Evolutionary conservation across 2,329 filamentous ascomycete genomes (phyloP).

Genomic region (Trichoderma semiorbis): DNA sequence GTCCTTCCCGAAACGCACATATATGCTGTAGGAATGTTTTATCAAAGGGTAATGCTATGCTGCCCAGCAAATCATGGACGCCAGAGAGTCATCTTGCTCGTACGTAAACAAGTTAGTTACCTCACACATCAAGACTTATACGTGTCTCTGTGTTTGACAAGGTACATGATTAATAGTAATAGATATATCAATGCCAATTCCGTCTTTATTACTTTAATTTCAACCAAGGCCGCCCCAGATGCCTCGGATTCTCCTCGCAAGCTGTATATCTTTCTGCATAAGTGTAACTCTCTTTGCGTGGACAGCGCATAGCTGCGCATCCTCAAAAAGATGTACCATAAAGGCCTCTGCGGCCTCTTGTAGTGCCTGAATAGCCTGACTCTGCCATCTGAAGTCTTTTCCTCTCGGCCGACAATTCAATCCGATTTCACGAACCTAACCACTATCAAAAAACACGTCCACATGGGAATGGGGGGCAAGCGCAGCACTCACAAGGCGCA

Average conservation of each 20-base stretch:
- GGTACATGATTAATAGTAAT: neutral
- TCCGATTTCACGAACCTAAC: slow-evolving; percentile 62
- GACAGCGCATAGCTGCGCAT: slow-evolving; percentile 82
- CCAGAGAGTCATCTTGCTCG: neutral
- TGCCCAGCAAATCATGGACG: neutral
- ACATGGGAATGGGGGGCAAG: neutral
- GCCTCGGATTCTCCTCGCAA: slow-evolving; percentile 76
- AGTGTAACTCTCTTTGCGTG: slow-evolving; percentile 96
- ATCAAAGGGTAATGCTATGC: neutral
- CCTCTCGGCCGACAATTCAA: slow-evolving; percentile 58
- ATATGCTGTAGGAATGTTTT: neutral
- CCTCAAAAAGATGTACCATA: slow-evolving; percentile 89
- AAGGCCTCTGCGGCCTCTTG: slow-evolving; percentile 97
- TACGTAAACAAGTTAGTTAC: neutral
- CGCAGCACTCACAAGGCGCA: slow-evolving; percentile 55
- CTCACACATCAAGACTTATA: neutral
- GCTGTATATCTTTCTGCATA: slow-evolving; percentile 96
- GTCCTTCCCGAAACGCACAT: neutral
- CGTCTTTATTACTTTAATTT: neutral
- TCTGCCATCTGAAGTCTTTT: slow-evolving; percentile 87
- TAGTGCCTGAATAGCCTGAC: slow-evolving; percentile 85
- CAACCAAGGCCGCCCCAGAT: slow-evolving; percentile 66
- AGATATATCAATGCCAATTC: slow-evolving; percentile 22
- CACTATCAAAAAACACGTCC: neutral
- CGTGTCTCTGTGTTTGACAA: neutral